A percentile compares a stretch with the other conserved stretches of the same genome.
phyloP scores from a whole-genome alignment of 139 green algal genomes.

The Chloropicon primus region DNA sequence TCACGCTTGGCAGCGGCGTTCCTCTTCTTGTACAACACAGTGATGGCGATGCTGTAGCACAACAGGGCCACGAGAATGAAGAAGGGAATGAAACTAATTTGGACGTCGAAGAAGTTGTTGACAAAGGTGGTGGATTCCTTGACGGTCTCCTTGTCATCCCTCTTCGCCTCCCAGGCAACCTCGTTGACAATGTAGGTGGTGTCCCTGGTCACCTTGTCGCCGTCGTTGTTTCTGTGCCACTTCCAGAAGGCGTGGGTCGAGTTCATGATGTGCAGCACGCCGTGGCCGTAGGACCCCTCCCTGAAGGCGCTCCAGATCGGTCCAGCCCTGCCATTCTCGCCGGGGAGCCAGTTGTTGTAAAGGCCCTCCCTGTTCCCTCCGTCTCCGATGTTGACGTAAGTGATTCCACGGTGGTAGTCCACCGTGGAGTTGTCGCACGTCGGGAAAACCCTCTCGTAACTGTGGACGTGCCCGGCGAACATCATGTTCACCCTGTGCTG shows the following conservation, averaged over 20 bases:
- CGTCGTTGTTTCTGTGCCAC: constrained; percentile 53
- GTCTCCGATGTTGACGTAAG: constrained; percentile 58
- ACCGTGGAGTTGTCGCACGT: constrained; percentile 20
- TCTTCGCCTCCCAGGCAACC: not conserved
- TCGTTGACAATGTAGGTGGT: not conserved
- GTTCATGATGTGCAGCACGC: constrained; percentile 39
- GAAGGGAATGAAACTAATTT: not conserved
- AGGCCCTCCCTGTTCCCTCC: constrained; percentile 66
- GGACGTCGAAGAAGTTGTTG: not conserved
- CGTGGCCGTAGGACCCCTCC: constrained; percentile 55
- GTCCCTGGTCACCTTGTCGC: constrained; percentile 9
- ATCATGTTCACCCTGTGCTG: constrained; percentile 47
- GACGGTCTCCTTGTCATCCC: not conserved
- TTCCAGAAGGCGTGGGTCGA: constrained; percentile 39
- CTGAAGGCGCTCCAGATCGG: constrained; percentile 40
- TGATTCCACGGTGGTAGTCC: constrained; percentile 9
- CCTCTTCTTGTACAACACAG: not conserved
- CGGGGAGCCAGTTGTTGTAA: not conserved
- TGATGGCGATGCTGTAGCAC: not conserved
- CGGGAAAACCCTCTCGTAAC: constrained; percentile 50
- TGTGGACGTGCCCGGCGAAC: constrained; percentile 61
- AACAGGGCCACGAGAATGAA: not conserved
- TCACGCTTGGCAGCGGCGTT: not conserved
- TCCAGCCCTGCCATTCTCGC: constrained; percentile 11
- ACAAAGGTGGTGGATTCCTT: not conserved